Percentiles rank a stretch among this genome's conserved stretches.
These are phyloP conservation scores for Trichocladium uniseriatum DNA, from an alignment of 495 filamentous ascomycete species.

Conservation along the genomic window DNA sequence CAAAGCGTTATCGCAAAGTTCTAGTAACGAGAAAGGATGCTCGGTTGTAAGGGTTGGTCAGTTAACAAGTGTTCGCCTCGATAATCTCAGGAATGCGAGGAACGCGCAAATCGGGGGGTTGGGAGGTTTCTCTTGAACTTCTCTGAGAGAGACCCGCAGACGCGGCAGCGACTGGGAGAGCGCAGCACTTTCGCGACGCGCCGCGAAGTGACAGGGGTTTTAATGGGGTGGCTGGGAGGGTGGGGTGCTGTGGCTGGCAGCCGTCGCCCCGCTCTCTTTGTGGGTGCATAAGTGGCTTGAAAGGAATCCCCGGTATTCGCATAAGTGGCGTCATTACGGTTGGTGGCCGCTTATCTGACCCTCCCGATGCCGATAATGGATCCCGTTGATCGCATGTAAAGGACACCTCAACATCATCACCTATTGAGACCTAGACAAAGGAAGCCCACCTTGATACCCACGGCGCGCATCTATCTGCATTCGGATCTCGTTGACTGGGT, in stretches of 20 bases:
- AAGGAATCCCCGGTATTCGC: background rate
- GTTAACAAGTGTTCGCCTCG: background rate
- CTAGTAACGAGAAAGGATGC: slow-evolving; percentile 1
- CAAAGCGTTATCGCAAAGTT: background rate
- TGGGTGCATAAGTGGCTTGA: background rate
- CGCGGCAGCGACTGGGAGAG: background rate
- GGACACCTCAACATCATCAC: slow-evolving; percentile 18
- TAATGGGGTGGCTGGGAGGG: slow-evolving; percentile 15
- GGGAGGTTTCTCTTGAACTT: slow-evolving; percentile 2
- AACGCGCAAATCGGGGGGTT: slow-evolving; percentile 6
- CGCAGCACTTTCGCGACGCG: slow-evolving; percentile 3
- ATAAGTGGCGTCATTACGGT: slow-evolving; percentile 3
- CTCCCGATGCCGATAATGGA: background rate
- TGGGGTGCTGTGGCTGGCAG: background rate
- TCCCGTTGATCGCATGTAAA: slow-evolving; percentile 8
- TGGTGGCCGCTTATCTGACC: background rate
- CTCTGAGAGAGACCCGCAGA: background rate
- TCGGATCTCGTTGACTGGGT: no score
- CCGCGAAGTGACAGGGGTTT: slow-evolving; percentile 3
- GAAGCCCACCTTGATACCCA: no score
- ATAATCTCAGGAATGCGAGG: background rate
- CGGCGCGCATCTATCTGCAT: no score
- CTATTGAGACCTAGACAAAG: background rate
- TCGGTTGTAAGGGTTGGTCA: background rate
- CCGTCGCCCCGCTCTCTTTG: slow-evolving; percentile 2